Percentiles rank a stretch among this genome's conserved stretches.
Evolutionary conservation across 306 rosid genomes (phyloP).

Genomic region (Casuarina equisetifolia): DNA sequence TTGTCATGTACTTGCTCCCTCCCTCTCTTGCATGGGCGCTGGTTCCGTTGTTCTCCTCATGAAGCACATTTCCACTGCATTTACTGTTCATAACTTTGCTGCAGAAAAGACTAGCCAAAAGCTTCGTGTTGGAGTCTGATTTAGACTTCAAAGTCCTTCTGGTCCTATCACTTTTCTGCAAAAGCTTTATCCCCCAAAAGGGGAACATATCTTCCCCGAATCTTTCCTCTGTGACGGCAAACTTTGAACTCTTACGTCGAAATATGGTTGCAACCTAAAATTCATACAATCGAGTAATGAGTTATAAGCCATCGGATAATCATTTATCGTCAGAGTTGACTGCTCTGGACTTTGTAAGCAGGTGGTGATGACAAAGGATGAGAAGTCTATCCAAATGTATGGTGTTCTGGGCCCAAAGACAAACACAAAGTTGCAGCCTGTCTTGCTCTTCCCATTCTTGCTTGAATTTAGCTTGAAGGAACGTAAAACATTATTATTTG

Average conservation of each 20-base stretch:
- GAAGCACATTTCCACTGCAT: too few relatives aligned
- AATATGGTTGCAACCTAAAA: conserved; percentile 6
- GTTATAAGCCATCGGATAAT: neutral
- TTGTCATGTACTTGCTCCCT: too few relatives aligned
- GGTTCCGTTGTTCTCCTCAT: too few relatives aligned
- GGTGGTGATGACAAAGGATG: neutral
- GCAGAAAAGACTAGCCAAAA: neutral
- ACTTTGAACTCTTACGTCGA: conserved; percentile 39
- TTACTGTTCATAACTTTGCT: neutral
- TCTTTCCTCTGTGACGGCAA: conserved; percentile 16
- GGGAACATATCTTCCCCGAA: conserved; percentile 21
- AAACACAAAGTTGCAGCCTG: too few relatives aligned
- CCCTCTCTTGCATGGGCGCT: too few relatives aligned
- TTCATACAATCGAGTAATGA: neutral
- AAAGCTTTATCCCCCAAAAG: conserved; percentile 7
- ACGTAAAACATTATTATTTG: too few relatives aligned
- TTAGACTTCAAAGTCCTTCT: neutral
- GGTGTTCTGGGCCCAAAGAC: too few relatives aligned
- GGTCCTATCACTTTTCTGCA: neutral
- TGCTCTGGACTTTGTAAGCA: neutral
- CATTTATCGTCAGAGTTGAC: too few relatives aligned
- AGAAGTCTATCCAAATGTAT: too few relatives aligned
- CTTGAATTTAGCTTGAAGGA: too few relatives aligned
- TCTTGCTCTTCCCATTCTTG: too few relatives aligned
- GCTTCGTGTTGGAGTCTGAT: neutral